phyloP scores from a whole-genome alignment of 2,329 filamentous ascomycete species.

The Cladophialophora bantiana region DNA sequence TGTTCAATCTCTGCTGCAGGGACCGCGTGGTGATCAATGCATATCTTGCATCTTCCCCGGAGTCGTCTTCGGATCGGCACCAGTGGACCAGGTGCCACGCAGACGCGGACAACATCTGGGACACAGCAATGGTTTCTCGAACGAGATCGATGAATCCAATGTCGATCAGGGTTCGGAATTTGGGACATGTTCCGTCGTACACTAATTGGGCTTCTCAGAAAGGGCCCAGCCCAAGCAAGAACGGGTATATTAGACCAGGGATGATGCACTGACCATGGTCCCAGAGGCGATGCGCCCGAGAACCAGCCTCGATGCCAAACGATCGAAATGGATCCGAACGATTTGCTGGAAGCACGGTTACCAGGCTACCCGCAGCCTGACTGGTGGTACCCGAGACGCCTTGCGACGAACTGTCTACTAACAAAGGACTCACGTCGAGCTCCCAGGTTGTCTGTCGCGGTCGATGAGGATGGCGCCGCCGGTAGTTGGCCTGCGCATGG shows the following conservation, averaged over 20 bases:
- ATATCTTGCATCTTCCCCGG: slow-evolving; percentile 16
- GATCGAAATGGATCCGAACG: slow-evolving; percentile 14
- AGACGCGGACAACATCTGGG: slow-evolving; percentile 19
- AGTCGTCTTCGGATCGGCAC: slow-evolving; percentile 8
- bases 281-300: slow-evolving; percentile 14
- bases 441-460: not conserved
- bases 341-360: slow-evolving; percentile 7
- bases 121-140: slow-evolving; percentile 18
- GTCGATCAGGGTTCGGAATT: slow-evolving; percentile 17
- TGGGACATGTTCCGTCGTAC: slow-evolving; percentile 19
- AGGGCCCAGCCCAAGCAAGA: not conserved
- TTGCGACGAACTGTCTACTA: not conserved
- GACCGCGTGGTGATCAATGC: slow-evolving; percentile 15
- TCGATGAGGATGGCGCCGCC: slow-evolving; percentile 4
- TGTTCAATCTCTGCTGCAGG: slow-evolving; percentile 11
- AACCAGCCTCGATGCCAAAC: slow-evolving; percentile 9
- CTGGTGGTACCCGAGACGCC: not conserved
- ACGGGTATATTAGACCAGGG: not conserved
- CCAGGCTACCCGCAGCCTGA: not conserved
- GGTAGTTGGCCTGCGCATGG: slow-evolving; percentile 19
- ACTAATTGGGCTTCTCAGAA: not conserved
- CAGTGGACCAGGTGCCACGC: slow-evolving; percentile 20
- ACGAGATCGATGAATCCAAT: slow-evolving; percentile 22
- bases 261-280: slow-evolving; percentile 15
- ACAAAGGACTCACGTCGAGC: slow-evolving; percentile 6